Conservation (phyloP, 768 basidiomycete species). For the Calocera cornea region DNA sequence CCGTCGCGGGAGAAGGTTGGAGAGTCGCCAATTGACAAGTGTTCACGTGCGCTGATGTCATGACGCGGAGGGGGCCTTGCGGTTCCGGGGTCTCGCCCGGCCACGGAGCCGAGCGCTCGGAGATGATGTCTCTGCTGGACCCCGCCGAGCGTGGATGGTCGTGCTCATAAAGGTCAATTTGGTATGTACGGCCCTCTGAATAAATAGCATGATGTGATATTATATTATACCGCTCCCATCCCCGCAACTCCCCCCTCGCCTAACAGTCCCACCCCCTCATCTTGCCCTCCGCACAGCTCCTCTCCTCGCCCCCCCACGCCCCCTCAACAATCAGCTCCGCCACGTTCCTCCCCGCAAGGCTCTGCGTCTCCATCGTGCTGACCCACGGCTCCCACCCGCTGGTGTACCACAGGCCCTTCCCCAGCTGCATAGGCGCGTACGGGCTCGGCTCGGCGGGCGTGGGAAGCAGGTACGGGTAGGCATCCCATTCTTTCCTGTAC, state of each 20-base stretch:
- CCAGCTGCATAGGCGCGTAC: conserved; percentile 70
- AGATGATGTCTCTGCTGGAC: too few species aligned
- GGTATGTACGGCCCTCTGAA: too few species aligned
- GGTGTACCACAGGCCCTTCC: conserved; percentile 72
- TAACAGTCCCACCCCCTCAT: conserved; percentile 70
- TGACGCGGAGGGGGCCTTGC: too few species aligned
- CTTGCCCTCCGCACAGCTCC: conserved; percentile 32
- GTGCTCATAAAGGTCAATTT: too few species aligned
- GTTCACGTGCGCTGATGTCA: too few species aligned
- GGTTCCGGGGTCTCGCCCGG: too few species aligned
- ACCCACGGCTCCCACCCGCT: conserved; percentile 83
- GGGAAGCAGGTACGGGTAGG: conserved; percentile 62
- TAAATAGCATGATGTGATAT: too few species aligned
- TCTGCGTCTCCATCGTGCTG: conserved; percentile 84
- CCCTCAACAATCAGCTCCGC: conserved; percentile 68
- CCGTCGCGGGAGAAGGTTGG: too few species aligned
- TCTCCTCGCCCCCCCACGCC: conserved; percentile 58
- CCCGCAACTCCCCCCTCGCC: not conserved
- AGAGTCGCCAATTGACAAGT: too few species aligned
- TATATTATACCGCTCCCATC: too few species aligned
- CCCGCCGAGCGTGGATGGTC: too few species aligned
- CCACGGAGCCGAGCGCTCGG: too few species aligned
- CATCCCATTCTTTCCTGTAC: conserved; percentile 73
- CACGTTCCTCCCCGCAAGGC: conserved; percentile 65
- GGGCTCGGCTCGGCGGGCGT: conserved; percentile 23